These are phyloP conservation scores for Cryptosporidium sp. DNA, from an alignment of 169 alveolate species.

Conservation along the genomic window DNA sequence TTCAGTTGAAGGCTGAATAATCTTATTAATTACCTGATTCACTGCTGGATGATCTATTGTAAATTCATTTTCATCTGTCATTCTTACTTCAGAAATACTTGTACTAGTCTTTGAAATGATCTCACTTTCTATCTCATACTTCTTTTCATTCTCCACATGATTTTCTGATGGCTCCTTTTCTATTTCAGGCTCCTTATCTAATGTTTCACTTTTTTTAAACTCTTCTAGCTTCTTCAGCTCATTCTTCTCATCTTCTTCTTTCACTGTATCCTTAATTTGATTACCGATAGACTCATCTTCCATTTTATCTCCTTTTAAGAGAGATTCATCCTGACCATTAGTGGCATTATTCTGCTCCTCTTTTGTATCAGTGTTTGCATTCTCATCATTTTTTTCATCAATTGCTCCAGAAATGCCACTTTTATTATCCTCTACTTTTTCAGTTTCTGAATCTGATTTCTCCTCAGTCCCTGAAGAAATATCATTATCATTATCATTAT, in stretches of 20 bases:
- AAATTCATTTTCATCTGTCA: constrained; percentile 53
- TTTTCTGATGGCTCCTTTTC: not conserved
- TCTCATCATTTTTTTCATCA: not conserved
- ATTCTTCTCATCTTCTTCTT: constrained; percentile 51
- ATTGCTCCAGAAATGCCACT: not conserved
- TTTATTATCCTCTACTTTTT: not conserved
- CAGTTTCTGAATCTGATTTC: not conserved
- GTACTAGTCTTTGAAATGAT: not conserved
- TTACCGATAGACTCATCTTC: not conserved
- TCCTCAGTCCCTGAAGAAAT: not conserved
- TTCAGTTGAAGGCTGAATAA: constrained; percentile 37
- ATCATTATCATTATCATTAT: not conserved
- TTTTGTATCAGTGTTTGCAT: not conserved
- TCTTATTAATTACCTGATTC: constrained; percentile 35
- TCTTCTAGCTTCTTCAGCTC: constrained; percentile 49
- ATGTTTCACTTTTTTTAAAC: constrained; percentile 40
- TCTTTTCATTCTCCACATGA: not conserved
- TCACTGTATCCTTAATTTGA: not conserved
- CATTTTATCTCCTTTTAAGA: not conserved
- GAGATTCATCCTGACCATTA: not conserved
- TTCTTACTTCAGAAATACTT: not conserved
- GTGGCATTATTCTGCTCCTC: not conserved
- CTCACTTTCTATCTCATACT: constrained; percentile 48
- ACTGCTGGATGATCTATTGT: constrained; percentile 15
- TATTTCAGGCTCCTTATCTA: constrained; percentile 15